Conservation (phyloP, 306 rosid genomes). For the Vigna hirtella region DNA sequence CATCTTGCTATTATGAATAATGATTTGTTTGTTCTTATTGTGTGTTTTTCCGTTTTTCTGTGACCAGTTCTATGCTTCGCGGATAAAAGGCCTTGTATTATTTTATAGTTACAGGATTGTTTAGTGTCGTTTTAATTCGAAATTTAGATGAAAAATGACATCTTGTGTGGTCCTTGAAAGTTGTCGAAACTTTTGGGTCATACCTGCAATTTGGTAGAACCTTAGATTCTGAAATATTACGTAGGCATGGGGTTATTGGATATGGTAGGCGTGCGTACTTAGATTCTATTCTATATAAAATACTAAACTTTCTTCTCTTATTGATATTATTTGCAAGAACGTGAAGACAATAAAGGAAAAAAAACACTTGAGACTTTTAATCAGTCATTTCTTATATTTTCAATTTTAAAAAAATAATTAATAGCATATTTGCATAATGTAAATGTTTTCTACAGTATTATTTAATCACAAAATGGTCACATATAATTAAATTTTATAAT, state of each 20-base stretch:
- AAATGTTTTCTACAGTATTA: too few species aligned
- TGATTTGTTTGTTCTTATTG: background rate
- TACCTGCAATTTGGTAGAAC: too few species aligned
- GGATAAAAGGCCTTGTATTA: background rate
- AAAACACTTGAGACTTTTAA: background rate
- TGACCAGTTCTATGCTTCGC: background rate
- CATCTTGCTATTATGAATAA: background rate
- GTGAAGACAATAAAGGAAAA: background rate
- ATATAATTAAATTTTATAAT: too few species aligned
- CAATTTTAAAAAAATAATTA: background rate
- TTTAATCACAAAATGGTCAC: too few species aligned
- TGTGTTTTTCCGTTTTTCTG: background rate
- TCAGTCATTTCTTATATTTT: background rate
- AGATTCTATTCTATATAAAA: constrained; percentile 29
- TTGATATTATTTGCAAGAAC: background rate
- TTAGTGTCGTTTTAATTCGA: background rate
- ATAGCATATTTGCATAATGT: too few species aligned
- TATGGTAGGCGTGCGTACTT: constrained; percentile 17
- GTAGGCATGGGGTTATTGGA: background rate
- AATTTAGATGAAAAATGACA: background rate
- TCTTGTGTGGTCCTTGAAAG: background rate
- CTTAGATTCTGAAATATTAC: background rate
- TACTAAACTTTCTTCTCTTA: background rate
- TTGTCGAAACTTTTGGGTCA: too few species aligned
- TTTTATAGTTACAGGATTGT: background rate